Evolutionary conservation across 768 basidiomycete genomes (phyloP), one percentile per base, ranked within the genome.

Genomic region (Trametes cinnabarina): DNA sequence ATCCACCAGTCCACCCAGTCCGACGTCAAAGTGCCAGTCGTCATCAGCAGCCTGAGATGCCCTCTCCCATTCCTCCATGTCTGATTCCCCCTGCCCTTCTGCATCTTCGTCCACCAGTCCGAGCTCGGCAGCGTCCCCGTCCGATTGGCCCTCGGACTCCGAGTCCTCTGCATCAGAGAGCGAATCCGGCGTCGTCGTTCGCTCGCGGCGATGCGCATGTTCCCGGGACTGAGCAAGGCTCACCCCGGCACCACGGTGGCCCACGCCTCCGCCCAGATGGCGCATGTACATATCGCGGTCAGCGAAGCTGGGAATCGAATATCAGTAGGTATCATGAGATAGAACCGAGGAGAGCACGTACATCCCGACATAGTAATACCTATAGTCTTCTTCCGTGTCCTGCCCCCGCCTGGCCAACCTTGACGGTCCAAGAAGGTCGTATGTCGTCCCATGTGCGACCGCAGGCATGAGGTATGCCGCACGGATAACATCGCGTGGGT

Each of bases 401-500:
- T 35, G 44, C 4, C 12, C 17, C 0, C 23, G 25, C 23, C 46
- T 22, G 2, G 37, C 44, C 1, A 48, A 37, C 14, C 30, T 20
- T 11, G 51, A 50, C 0, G 41, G 42, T 11, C 30, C 30, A 0
- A 66, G 59, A 3, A 58, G 47, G 0, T 58, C 57, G 3, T 19
- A 28, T 1, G 67, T 67, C 11, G 35, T 50, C 0, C 68, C 71
- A 30, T 66, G 60, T 3, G 28, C 17, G 48, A 78, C 80, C 0
- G 65, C 74, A 0, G 79, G 80, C 11, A 81, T 71, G 1, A 82
- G 55, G 55, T 82, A 79, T 2, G 62, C 66, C 0, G 67, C 74
- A 0, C 73, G 65, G 20, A 82, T 63, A 3, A 83, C 71, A 0
- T 66, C 61, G 0, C 57, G 55, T 0, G 81, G 82, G 57, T 82